A percentile compares a stretch with the other conserved stretches of the same genome.
These are phyloP conservation scores for Karstenula rhodostoma DNA, from an alignment of 2,329 filamentous ascomycete genomes.

Conservation along the genomic window DNA sequence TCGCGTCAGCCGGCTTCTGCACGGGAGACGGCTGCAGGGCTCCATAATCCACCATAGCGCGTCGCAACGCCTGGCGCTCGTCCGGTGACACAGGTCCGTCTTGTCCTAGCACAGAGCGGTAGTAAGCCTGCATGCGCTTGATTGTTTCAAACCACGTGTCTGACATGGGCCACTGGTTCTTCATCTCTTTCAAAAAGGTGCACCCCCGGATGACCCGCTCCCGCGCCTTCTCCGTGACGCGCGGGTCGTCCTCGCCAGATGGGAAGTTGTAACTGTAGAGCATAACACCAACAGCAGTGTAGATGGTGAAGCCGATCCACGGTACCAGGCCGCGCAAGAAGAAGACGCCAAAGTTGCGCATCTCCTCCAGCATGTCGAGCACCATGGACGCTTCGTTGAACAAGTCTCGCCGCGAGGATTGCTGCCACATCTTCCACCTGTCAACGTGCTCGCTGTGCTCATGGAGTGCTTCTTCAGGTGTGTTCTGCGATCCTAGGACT, in stretches of 20 bases:
- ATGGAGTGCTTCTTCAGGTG: constrained; percentile 40
- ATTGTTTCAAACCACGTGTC: constrained; percentile 53
- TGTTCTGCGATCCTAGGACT: constrained; percentile 46
- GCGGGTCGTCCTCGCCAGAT: constrained; percentile 44
- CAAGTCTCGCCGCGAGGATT: constrained; percentile 45
- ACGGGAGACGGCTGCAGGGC: constrained; percentile 51
- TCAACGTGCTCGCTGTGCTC: constrained; percentile 44
- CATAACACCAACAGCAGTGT: constrained; percentile 52
- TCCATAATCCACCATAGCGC: constrained; percentile 52
- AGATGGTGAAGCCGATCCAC: constrained; percentile 54
- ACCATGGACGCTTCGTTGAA: constrained; percentile 49
- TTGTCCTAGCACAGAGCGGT: constrained; percentile 46
- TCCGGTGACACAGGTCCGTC: constrained; percentile 46
- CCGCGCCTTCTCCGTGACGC: constrained; percentile 41
- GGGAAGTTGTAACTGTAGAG: constrained; percentile 51
- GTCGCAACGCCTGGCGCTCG: constrained; percentile 47
- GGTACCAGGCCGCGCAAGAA: constrained; percentile 51
- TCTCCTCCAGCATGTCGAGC: constrained; percentile 52
- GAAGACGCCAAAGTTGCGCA: constrained; percentile 51
- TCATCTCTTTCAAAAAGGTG: constrained; percentile 52
- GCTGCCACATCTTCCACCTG: constrained; percentile 49
- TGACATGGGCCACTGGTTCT: constrained; percentile 52
- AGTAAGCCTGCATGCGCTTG: constrained; percentile 54
- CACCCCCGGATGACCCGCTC: constrained; percentile 48
- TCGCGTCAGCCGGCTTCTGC: constrained; percentile 40